phyloP scores from a whole-genome alignment of 2,329 filamentous ascomycete species.

The Phialophora expanda region DNA sequence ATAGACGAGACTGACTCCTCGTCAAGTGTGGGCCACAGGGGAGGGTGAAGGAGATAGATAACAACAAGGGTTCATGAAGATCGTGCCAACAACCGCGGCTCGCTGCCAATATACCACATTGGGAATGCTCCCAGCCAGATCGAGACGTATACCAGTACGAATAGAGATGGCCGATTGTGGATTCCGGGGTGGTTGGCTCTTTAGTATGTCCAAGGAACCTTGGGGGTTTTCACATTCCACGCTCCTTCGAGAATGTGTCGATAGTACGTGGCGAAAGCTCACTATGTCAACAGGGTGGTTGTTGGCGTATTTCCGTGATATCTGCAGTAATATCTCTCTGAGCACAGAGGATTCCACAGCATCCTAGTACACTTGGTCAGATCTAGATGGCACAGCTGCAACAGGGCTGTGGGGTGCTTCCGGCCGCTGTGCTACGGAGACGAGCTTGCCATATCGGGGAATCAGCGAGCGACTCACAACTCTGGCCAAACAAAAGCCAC shows the following conservation, averaged over 20 bases:
- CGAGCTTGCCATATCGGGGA: background rate
- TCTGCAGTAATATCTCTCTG: background rate
- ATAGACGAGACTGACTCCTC: background rate
- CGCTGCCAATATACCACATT: slow-evolving; percentile 10
- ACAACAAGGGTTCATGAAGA: background rate
- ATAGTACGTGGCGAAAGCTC: background rate
- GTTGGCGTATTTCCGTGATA: background rate
- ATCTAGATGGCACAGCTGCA: background rate
- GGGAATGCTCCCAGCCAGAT: background rate
- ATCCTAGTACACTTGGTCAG: background rate
- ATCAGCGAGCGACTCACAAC: background rate
- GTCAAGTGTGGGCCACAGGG: background rate
- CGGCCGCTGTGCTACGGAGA: slow-evolving; percentile 1
- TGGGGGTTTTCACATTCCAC: background rate
- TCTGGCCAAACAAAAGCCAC: background rate
- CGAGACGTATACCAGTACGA: background rate
- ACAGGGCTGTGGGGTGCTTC: background rate
- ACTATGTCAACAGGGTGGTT: background rate
- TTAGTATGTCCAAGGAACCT: background rate
- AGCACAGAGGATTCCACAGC: background rate
- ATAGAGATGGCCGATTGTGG: background rate
- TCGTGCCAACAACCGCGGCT: slow-evolving; percentile 1
- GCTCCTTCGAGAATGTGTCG: background rate
- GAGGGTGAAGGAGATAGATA: slow-evolving; percentile 1
- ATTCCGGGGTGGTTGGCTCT: background rate